These are phyloP conservation scores for Penicillium brevicompactum DNA, from an alignment of 2,329 filamentous ascomycete species.

Conservation along the genomic window DNA sequence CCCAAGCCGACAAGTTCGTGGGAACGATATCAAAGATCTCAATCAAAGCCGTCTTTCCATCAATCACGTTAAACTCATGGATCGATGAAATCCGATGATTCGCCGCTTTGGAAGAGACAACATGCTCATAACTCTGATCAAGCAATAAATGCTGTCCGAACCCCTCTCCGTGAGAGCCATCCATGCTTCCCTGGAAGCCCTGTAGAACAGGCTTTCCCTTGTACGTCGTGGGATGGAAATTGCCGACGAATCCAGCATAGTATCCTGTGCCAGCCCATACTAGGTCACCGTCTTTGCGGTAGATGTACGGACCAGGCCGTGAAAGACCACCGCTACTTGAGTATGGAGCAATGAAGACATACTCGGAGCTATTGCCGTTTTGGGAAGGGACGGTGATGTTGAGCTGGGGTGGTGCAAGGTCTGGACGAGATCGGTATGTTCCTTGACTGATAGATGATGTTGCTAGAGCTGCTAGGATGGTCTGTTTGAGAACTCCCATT, in stretches of 20 bases:
- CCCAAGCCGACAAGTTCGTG: constrained; percentile 45
- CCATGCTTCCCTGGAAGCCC: constrained; percentile 54
- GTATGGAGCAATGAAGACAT: constrained; percentile 36
- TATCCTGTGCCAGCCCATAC: constrained; percentile 57
- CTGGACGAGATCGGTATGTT: constrained; percentile 1
- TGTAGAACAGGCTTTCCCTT: constrained; percentile 54
- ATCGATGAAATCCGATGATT: constrained; percentile 47
- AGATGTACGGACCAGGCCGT: constrained; percentile 56
- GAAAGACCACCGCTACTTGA: constrained; percentile 34
- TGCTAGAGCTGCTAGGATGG: background rate
- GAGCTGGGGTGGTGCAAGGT: background rate
- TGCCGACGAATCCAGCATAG: constrained; percentile 52
- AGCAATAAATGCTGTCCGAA: constrained; percentile 55
- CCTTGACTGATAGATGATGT: background rate
- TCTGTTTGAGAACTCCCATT: background rate
- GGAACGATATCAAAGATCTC: constrained; percentile 53
- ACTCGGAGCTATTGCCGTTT: constrained; percentile 27
- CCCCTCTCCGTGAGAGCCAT: constrained; percentile 51
- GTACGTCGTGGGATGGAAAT: constrained; percentile 50
- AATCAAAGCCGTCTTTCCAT: constrained; percentile 53
- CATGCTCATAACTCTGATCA: constrained; percentile 55
- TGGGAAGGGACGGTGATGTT: constrained; percentile 33
- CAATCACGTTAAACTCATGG: constrained; percentile 56
- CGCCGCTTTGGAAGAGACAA: constrained; percentile 50
- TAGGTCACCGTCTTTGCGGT: constrained; percentile 53